Base-by-base conservation (phyloP, 2,329 filamentous ascomycete species). In the Xylariaceae sp. region DNA sequence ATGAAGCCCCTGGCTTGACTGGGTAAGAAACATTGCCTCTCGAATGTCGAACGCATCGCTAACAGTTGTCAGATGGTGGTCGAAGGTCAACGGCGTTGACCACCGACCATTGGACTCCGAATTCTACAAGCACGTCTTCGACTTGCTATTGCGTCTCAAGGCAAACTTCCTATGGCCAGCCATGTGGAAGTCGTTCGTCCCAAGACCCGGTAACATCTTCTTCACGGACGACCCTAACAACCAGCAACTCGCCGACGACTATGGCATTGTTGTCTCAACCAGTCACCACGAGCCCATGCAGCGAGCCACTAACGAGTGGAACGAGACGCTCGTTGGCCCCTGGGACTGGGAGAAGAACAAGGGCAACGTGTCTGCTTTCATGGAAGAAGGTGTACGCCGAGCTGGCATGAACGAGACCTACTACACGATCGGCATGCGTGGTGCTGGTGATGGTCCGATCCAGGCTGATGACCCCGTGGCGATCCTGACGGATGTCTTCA, bases 81-180 rank as follows among this genome's bases (percentile, higher is more conserved):
- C 82, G 1, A 77, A 81, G 41, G 75, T 76, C n/a, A 75, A 75
- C 13, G 76, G 75, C 37, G 75, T 74, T 8, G 71, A 71, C 3
- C 81, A 80, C 17, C 85, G 76, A 34, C 66, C 67, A 2, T 62
- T 78, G 54, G 80, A 81, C 58, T 75, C 78, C 0, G 77, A 81
- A 2, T 86, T 88, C 62, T 88, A 88, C 68, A 74, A 74, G 10
- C 78, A 79, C 13, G 80, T 88, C 0, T 88, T 88, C 62, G 86
- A 88, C 66, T 75, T 88, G 4, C 72, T 87, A 1, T 74, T 87
- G 2, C 75, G 85, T 11, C 75, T 86, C 17, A 81, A 78, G 67
- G 83, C 83, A 1, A 88, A 88, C 67, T 88, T 86, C 63, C 73
- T 88, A 56, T 88, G 86, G 86, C 86, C 85, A 0, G 84, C 85